Conservation (phyloP, 2,329 filamentous ascomycete species). For the Neocatenulostroma microsporum region DNA sequence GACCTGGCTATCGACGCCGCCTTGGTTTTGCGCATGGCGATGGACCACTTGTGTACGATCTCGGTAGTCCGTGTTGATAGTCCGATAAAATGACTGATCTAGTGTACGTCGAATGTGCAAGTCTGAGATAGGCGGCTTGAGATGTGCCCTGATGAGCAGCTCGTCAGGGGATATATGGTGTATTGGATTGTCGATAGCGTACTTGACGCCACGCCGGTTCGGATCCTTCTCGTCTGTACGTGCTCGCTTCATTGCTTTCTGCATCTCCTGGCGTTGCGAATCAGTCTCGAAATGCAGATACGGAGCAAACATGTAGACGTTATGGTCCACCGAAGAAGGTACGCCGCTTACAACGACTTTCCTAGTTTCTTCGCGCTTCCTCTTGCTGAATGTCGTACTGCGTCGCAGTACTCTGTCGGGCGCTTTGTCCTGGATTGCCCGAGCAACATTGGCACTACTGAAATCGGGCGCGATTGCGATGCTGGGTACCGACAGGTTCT, state of each 20-base stretch:
- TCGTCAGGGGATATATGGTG: constrained; percentile 42
- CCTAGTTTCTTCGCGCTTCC: too few relatives aligned
- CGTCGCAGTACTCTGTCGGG: too few relatives aligned
- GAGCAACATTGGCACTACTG: too few relatives aligned
- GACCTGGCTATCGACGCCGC: constrained; percentile 32
- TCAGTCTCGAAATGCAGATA: constrained; percentile 60
- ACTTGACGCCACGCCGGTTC: constrained; percentile 20
- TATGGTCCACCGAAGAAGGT: constrained; percentile 23
- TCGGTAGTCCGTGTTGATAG: constrained; percentile 52
- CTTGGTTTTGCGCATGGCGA: constrained; percentile 38
- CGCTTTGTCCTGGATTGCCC: too few relatives aligned
- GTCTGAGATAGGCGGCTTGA: neutral
- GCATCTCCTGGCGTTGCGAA: constrained; percentile 43
- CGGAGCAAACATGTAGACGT: constrained; percentile 50
- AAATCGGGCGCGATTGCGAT: too few relatives aligned
- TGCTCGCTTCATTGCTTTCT: constrained; percentile 42
- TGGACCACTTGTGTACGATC: constrained; percentile 60
- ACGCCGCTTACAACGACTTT: neutral
- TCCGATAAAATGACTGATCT: constrained; percentile 60
- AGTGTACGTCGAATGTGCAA: constrained; percentile 56
- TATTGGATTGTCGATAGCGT: constrained; percentile 38
- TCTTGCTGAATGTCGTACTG: too few relatives aligned
- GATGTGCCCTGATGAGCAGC: constrained; percentile 11
- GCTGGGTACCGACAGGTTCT: too few relatives aligned
- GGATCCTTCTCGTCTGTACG: constrained; percentile 24